These are phyloP conservation scores for Populus ilicifolia DNA, from an alignment of 345 rosid genomes.

Conservation along the genomic window DNA sequence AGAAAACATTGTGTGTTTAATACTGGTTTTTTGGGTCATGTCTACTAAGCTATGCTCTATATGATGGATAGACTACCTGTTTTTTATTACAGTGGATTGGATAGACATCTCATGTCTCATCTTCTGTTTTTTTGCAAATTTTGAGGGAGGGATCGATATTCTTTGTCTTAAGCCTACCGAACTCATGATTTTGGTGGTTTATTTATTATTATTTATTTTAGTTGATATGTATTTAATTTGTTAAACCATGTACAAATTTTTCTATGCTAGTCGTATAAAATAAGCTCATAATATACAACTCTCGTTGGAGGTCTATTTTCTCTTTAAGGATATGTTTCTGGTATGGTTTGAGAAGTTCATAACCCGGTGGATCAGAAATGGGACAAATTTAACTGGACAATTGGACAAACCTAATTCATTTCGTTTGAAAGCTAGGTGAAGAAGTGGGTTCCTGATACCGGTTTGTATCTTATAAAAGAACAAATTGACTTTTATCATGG, in stretches of 20 bases:
- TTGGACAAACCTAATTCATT: neutral
- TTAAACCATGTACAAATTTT: neutral
- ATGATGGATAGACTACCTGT: neutral
- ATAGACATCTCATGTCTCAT: constrained; percentile 1
- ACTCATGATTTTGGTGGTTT: no score
- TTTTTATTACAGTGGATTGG: neutral
- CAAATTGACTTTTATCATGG: no score
- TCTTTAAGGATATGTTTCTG: neutral
- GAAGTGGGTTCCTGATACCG: neutral
- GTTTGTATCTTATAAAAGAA: neutral
- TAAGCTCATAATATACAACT: neutral
- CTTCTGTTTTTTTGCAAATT: neutral
- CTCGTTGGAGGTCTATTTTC: neutral
- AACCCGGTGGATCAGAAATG: neutral
- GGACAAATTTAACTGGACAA: neutral
- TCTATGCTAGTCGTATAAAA: neutral
- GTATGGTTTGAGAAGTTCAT: neutral
- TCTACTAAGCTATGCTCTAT: neutral
- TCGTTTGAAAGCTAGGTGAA: neutral
- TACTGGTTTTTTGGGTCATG: neutral
- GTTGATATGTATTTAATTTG: no score
- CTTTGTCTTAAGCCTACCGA: neutral
- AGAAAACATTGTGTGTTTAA: neutral
- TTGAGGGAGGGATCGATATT: neutral
- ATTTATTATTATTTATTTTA: neutral